Base-by-base conservation (phyloP, 495 filamentous ascomycete genomes). In the Aspergillus sclerotiicarbonarius region DNA sequence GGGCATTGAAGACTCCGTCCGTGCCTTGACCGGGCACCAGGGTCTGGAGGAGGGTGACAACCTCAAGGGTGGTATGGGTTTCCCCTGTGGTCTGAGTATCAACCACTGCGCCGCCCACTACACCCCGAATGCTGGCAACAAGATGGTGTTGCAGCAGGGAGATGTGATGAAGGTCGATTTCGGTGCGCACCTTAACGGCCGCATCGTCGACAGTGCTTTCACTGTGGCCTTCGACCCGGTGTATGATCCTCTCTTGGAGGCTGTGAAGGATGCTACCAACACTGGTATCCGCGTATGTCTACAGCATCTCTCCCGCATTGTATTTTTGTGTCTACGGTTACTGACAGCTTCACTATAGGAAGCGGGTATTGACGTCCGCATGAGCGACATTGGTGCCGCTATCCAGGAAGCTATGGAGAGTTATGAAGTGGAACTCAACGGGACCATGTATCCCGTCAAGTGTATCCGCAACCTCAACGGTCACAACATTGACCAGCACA, bases 131-230 rank as follows among this genome's bases (percentile, higher is more conserved):
- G 86, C 91, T n/a, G 91, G 91, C 53, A 90, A 89, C 71, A 94
- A 95, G 75, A 87, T 87, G 64, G 77, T 92, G 32, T 73, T 96
- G 56, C 80, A 90, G 65, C 74, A 94, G 53, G 85, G 85, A 48
- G 90, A 96, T 72, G 91, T 96, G 31, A 87, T 96, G 88, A 96
- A 92, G 70, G 88, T 96, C 44, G 92, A 96, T 70, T 91, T 96
- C 58, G 92, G 92, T 37, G 90, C 93, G 8, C 92, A 96, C 61
- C 82, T 96, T 64, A 94, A 92, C 67, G 92, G 92, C 8, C 81
- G 88, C 53, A 96, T 96, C 66, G 89, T 96, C 25, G 92, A 96
- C 74, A 92, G 88, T 71, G 92, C 92, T 6, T 96, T 96, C 70
- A 96, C 92, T 12, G 81, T 96, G 80, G 78, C 90, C 16, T 94